These are phyloP conservation scores for Parathielavia hyrcaniae DNA, from an alignment of 495 filamentous ascomycete genomes.

Conservation along the genomic window DNA sequence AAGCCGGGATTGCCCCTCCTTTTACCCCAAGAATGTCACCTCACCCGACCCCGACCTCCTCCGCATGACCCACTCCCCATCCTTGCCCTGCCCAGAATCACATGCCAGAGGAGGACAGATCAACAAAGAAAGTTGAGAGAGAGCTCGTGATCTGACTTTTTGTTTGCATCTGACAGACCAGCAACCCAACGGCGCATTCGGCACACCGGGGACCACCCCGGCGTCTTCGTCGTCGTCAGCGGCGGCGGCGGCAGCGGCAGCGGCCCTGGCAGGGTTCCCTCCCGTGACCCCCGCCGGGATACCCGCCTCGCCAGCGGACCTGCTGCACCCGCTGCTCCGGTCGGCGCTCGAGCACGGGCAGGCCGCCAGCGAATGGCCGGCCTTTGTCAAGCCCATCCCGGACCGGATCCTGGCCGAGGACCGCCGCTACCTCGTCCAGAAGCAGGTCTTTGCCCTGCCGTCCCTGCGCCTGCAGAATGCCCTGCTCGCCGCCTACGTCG, in stretches of 20 bases:
- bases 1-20: conserved; percentile 1
- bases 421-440: conserved; percentile 63
- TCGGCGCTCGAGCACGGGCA: conserved; percentile 6
- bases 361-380: conserved; percentile 43
- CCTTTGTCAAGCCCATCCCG: conserved; percentile 68
- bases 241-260: not conserved
- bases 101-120: conserved; percentile 19
- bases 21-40: not conserved
- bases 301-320: not conserved
- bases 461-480: conserved; percentile 62
- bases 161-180: conserved; percentile 33
- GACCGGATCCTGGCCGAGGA: conserved; percentile 64
- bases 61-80: conserved; percentile 5
- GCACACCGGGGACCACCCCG: not conserved
- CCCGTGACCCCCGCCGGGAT: conserved; percentile 7
- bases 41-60: not conserved
- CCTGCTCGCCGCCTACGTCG: conserved; percentile 65
- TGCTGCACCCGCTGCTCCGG: conserved; percentile 6
- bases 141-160: conserved; percentile 17
- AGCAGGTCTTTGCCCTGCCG: conserved; percentile 69
- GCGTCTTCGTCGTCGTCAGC: no score
- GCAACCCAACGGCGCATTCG: conserved; percentile 10
- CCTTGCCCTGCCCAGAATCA: conserved; percentile 21
- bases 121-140: not conserved
- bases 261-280: conserved; percentile 7